Evolutionary conservation across 2,329 filamentous ascomycete species (phyloP).

Genomic region (Aspergillus costaricaensis): DNA sequence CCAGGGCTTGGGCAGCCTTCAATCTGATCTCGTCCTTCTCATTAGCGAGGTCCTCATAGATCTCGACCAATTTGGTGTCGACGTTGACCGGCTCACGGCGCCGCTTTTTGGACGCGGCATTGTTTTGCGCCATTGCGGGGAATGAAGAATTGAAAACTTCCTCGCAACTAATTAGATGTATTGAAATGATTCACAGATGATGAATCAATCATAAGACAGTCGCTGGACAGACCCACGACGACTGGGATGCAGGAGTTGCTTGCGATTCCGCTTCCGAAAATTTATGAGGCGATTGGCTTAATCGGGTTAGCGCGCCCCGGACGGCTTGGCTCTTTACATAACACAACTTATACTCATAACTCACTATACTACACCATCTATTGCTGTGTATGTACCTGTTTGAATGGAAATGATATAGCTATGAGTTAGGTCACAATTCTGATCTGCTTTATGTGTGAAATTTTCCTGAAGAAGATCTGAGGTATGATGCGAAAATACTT

Average conservation of each 20-base stretch:
- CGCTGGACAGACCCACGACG: constrained; percentile 1
- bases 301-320: constrained; percentile 25
- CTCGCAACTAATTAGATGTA: not conserved
- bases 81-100: constrained; percentile 45
- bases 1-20: constrained; percentile 47
- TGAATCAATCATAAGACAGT: not conserved
- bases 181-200: not conserved
- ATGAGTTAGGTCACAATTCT: accelerated
- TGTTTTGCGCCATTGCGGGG: constrained; percentile 32
- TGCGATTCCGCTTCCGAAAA: constrained; percentile 20
- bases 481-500: too few relatives aligned
- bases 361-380: too few relatives aligned
- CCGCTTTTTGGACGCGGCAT: constrained; percentile 38
- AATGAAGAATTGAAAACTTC: not conserved
- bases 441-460: too few relatives aligned
- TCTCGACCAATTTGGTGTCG: constrained; percentile 50
- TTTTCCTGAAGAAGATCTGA: too few relatives aligned
- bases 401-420: too few relatives aligned
- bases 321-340: not conserved
- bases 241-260: constrained; percentile 7
- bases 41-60: constrained; percentile 52
- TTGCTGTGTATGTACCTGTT: too few relatives aligned
- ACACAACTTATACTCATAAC: too few relatives aligned
- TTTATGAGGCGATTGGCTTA: constrained; percentile 21
- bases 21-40: constrained; percentile 50